Evolutionary conservation across 148 eudicot genomes (phyloP), one percentile per base, ranked within the genome.

Genomic region (Silene conica): DNA sequence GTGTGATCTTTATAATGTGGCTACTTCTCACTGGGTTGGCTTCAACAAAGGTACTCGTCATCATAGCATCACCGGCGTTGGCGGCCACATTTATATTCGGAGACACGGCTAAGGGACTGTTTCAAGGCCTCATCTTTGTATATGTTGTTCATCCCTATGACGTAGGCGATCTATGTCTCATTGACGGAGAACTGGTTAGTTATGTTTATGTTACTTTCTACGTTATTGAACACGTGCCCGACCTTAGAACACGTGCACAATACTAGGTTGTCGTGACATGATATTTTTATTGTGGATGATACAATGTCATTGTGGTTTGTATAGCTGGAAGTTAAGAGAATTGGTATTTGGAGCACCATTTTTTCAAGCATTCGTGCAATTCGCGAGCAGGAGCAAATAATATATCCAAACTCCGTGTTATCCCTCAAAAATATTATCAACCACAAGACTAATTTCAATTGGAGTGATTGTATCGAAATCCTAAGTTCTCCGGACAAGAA

Each of bases 121-220:
- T 84, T 67, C 84, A 87, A 84, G 84, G 86, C 19, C 77, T 87
- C 62, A 73, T 87, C 50, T 87, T 87, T 48, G 80, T 81, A 2
- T 87, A 81, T 18, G 71, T 87, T 19, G 76, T 81, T 77, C 87
- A 83, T 58, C 90, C 88, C n/a, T 81, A 81, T 64, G 80, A 79
- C 56, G 86, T 85, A 63, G 88, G 90, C 22, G 88, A 87, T 59
- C 73, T 80, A 19, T 85, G 90, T 66, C 73, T 79, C 74, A 74
- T 87, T 69, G 90, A 81, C 16, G 85, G 72, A 0, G 4, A 41
- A 6, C 21, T 67, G 78, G 78, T 75, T 22, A 57, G 73, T 66
- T 63, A 12, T 28, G 20, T 56, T 21, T 63, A 22, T 14, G 8
- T 4, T 57, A 26, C 22, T 58, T 34, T 34, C n/a, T n/a, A n/a